Evolutionary conservation across 164 flowering plant genomes (phyloP), one percentile per base, ranked within the genome.

Genomic region (Vitis vinifera): DNA sequence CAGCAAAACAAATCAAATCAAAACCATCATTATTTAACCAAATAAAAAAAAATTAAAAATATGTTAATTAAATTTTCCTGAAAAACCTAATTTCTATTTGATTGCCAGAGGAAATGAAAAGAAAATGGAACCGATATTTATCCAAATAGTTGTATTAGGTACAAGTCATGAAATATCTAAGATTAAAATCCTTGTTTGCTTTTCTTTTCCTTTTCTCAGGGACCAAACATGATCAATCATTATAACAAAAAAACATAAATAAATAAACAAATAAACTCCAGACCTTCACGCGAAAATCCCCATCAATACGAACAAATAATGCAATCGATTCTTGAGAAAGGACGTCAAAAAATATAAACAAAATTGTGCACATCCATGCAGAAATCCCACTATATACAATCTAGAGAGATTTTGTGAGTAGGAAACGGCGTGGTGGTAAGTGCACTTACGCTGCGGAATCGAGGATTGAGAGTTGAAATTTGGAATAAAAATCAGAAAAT

Each of bases 241-340:
- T 4, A 16, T 57, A 29, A 49, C 10, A 13, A 9, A 51, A 23
- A 23, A 23, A 23, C 27, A 23, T 23, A 23, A 23, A 23, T 23
- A 49, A 49, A 13, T 5, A 31, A 51, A 60, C 4, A 49, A 62
- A 61, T 31, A 17, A 68, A 31, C 55, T 51, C 3, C 70, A 29
- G 47, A 69, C 69, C 79, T 74, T 72, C 55, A 59, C 31, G 8
- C 14, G 58, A 58, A 66, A 60, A 56, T 50, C 63, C 53, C 58
- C 74, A 73, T 68, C 71, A 66, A 56, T 29, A 63, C 50, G 30
- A 62, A 57, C 13, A 27, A 67, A 68, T 10, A 52, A 67, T 31
- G 8, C 48, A 67, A 66, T 23, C 31, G 29, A 65, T 9, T 12
- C 49, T 19, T 16, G 68, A 72, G 50, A 66, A 27, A 12, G 13